Evolutionary conservation across 441 rosid genomes (phyloP).

Genomic region (Populus tomentosa): DNA sequence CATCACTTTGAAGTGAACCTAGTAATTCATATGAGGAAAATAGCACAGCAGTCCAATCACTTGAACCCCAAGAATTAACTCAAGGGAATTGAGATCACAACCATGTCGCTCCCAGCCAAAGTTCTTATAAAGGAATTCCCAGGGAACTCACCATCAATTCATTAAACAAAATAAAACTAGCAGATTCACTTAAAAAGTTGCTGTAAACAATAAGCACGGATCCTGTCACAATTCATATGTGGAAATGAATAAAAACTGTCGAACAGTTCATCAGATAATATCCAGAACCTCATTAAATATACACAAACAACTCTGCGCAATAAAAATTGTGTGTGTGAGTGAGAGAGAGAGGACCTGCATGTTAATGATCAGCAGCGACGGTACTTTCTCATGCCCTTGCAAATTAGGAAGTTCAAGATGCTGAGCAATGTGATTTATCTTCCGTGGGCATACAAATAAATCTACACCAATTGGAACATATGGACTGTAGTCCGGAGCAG

Average conservation of each 20-base stretch:
- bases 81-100: background rate
- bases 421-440: constrained; percentile 77
- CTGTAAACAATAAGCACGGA: background rate
- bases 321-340: background rate
- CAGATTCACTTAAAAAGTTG: background rate
- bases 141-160: background rate
- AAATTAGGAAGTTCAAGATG: constrained; percentile 65
- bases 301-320: background rate
- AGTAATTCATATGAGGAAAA: background rate
- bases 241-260: background rate
- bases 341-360: constrained; percentile 44
- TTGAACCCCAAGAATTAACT: background rate
- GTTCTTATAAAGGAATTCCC: background rate
- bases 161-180: background rate
- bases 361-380: constrained; percentile 61
- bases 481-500: constrained; percentile 61
- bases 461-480: constrained; percentile 69
- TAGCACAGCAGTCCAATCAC: background rate
- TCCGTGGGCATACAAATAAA: constrained; percentile 52
- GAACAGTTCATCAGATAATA: background rate
- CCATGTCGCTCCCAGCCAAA: background rate
- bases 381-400: constrained; percentile 40
- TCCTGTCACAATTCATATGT: background rate
- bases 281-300: too few relatives aligned
- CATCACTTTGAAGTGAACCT: background rate